phyloP scores from a whole-genome alignment of 352 stramenopile species.

The Blastocystis sp. region DNA sequence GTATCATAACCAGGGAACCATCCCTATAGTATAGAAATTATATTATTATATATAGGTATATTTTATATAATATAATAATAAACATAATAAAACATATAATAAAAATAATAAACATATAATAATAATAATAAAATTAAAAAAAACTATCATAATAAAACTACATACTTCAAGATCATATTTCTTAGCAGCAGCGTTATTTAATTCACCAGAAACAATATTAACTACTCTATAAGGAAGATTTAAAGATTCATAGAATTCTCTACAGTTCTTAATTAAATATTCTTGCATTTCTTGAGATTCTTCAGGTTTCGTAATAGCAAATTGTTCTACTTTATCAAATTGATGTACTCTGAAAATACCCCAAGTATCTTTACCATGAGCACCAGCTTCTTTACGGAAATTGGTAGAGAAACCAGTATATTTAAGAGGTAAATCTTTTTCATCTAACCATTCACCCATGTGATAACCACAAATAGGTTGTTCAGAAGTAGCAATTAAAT shows the following conservation, averaged over 20 bases:
- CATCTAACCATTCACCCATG: slow-evolving; percentile 71
- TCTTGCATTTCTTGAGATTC: slow-evolving; percentile 61
- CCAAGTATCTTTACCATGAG: slow-evolving; percentile 92
- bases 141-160: too few species aligned
- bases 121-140: too few species aligned
- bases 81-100: too few species aligned
- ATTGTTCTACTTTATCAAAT: slow-evolving; percentile 84
- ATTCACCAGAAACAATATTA: slow-evolving; percentile 83
- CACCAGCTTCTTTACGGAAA: slow-evolving; percentile 96
- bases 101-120: too few species aligned
- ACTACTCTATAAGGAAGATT: slow-evolving; percentile 93
- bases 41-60: too few species aligned
- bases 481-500: slow-evolving; percentile 96
- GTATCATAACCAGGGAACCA: slow-evolving; percentile 88
- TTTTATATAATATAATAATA: too few species aligned
- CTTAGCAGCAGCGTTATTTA: slow-evolving; percentile 95
- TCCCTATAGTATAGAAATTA: too few species aligned
- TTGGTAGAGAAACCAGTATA: slow-evolving; percentile 88
- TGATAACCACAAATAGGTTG: slow-evolving; percentile 96
- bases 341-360: slow-evolving; percentile 99
- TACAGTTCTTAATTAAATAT: slow-evolving; percentile 65
- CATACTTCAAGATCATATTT: slow-evolving; percentile 99
- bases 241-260: slow-evolving; percentile 92
- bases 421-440: slow-evolving; percentile 55
- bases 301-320: slow-evolving; percentile 64